Evolutionary conservation across 2,329 filamentous ascomycete species (phyloP), one percentile per base, ranked within the genome.

Genomic region (Fusarium sp.): DNA sequence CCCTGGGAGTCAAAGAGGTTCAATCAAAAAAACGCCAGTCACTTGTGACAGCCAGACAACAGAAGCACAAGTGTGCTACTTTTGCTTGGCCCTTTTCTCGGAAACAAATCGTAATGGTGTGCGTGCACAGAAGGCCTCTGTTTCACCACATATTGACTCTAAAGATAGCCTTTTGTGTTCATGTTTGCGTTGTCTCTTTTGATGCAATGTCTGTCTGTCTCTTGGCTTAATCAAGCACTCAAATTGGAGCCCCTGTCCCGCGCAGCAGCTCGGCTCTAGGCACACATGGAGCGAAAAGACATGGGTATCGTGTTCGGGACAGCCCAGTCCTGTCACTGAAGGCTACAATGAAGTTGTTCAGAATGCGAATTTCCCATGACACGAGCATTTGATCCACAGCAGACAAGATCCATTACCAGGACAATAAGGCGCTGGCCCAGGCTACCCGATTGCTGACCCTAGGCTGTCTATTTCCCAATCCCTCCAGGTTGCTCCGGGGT

Each of bases 91-190:
- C 28, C 28, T 31, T 36, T 36, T 36, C 34, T 36, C 34, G 26
- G 45, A 31, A n/a, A 31, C 28, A 45, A 53, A 42, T 61, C 24
- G 42, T 49, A 21, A 64, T 58, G 38, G 57, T 62, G 57, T 34
- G 22, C 26, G 38, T 46, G 53, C 39, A 43, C 46, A 62, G 31
- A 52, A 58, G 17, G 15, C n/a, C 15, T 53, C 38, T 58, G 63
- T 67, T 67, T 67, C 63, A 67, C 65, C 43, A 67, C 63, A 47
- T 64, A 34, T 57, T 49, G 60, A 62, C 31, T 63, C 63, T 63
- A 67, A 67, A 67, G 63, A 67, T 67, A 67, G 65, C 53, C 33
- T 7, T 34, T 50, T 53, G 36, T 49, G 21, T 65, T 36, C 38
- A 26, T 24, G 21, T 46, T 44, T 64, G 59, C 46, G 58, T 22